phyloP scores from a whole-genome alignment of 306 rosid species.

The Canavalia ensiformis region DNA sequence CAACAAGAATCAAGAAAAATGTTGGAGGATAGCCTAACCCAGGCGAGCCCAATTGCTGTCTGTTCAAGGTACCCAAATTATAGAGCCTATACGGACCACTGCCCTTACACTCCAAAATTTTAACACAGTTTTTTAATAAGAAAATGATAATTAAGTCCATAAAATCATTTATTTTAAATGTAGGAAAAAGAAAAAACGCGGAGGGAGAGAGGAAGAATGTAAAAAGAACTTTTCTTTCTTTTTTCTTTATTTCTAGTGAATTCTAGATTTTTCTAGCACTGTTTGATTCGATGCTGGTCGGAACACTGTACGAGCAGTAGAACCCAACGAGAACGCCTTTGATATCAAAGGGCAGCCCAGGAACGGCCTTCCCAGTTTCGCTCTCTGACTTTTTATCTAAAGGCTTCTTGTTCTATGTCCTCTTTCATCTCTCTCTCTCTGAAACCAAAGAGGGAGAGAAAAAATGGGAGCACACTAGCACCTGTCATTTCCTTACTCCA shows the following conservation, averaged over 20 bases:
- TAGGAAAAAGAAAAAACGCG: not conserved
- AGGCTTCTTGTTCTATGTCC: not conserved
- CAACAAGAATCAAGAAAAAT: no score
- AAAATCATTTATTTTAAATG: not conserved
- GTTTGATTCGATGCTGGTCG: not conserved
- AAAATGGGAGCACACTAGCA: slow-evolving; percentile 21
- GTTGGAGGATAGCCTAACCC: no score
- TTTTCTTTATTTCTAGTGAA: not conserved
- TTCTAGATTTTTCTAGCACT: slow-evolving; percentile 6
- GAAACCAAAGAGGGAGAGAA: slow-evolving; percentile 28
- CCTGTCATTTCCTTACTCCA: slow-evolving; percentile 45
- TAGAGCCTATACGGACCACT: no score
- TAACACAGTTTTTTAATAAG: no score
- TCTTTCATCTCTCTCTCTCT: slow-evolving; percentile 33
- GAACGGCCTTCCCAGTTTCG: not conserved
- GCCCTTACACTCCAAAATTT: no score
- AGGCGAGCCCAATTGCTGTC: no score
- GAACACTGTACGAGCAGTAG: not conserved
- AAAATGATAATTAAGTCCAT: not conserved
- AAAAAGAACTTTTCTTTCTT: not conserved
- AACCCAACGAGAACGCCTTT: not conserved
- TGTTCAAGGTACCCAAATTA: no score
- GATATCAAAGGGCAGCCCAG: slow-evolving; percentile 31
- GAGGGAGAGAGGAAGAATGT: not conserved
- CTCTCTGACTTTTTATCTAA: slow-evolving; percentile 5